phyloP scores from a whole-genome alignment of 1,284 basidiomycete genomes.

The Marasmius sp. region DNA sequence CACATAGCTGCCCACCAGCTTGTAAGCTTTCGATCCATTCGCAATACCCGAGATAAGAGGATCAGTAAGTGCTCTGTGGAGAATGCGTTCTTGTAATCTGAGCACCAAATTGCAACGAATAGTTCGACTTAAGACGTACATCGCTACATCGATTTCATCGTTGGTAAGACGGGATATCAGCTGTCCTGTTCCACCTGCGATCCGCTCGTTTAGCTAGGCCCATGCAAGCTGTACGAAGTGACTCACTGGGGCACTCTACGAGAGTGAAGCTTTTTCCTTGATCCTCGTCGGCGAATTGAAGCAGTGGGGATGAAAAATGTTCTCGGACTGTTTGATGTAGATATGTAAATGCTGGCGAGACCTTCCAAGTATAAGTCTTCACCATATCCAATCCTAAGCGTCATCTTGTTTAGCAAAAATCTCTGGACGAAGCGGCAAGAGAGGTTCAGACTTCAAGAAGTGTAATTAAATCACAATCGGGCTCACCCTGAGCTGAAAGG shows the following conservation, averaged over 20 bases:
- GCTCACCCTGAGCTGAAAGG: too few relatives aligned
- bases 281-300: constrained; percentile 73
- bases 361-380: not conserved
- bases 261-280: constrained; percentile 72
- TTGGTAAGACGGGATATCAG: constrained; percentile 81
- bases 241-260: constrained; percentile 85
- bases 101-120: not conserved
- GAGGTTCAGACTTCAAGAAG: too few relatives aligned
- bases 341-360: not conserved
- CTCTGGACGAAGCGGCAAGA: not conserved
- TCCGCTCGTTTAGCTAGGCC: not conserved
- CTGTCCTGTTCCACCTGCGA: constrained; percentile 84
- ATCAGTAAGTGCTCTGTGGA: constrained; percentile 84
- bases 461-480: too few relatives aligned
- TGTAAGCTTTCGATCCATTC: constrained; percentile 84
- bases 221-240: not conserved
- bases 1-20: constrained; percentile 92
- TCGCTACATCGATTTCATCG: constrained; percentile 87
- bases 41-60: constrained; percentile 92
- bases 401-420: constrained; percentile 25
- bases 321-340: constrained; percentile 64
- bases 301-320: constrained; percentile 88
- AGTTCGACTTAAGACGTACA: constrained; percentile 47
- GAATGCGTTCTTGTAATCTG: constrained; percentile 2
- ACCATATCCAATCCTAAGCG: constrained; percentile 48